Evolutionary conservation across 23 red algal species (phyloP).

Genomic region (Gracilaria domingensis): DNA sequence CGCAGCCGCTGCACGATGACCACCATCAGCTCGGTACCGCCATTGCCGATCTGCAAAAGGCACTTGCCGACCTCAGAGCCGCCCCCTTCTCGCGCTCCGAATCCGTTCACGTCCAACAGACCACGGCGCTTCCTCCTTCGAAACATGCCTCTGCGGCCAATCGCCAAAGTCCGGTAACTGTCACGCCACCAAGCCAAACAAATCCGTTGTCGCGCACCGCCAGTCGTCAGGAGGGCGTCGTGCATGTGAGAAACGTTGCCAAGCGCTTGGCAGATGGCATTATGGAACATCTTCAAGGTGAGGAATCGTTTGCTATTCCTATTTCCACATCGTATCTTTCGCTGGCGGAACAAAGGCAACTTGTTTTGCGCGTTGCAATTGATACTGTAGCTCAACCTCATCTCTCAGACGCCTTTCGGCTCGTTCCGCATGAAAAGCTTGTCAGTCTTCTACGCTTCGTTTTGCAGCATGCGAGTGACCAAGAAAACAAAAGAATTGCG

Average conservation of each 20-base stretch:
- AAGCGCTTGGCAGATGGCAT: neutral
- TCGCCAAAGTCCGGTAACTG: neutral
- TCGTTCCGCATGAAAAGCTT: slow-evolving; percentile 26
- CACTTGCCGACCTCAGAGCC: neutral
- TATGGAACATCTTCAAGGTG: slow-evolving; percentile 24
- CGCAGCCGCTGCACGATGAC: slow-evolving; percentile 8
- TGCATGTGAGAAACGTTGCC: slow-evolving; percentile 2
- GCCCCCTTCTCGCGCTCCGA: neutral
- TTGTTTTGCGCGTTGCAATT: slow-evolving; percentile 32
- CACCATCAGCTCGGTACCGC: slow-evolving; percentile 8
- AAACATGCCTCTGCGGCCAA: neutral
- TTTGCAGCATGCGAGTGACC: slow-evolving; percentile 16
- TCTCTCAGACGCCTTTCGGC: slow-evolving; percentile 54
- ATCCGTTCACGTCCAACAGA: neutral
- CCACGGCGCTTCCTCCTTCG: neutral
- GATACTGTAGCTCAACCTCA: neutral
- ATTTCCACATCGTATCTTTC: slow-evolving; percentile 14
- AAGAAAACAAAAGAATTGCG: slow-evolving; percentile 38
- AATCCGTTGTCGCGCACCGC: neutral
- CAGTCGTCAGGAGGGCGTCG: slow-evolving; percentile 31
- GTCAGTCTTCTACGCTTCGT: slow-evolving; percentile 18
- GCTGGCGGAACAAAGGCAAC: slow-evolving; percentile 12
- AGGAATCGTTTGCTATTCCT: slow-evolving; percentile 32
- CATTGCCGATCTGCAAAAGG: neutral
- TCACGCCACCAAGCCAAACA: neutral